Evolutionary conservation across 176 grass and related monocot species (phyloP).

Genomic region (Eragrostis curvula): DNA sequence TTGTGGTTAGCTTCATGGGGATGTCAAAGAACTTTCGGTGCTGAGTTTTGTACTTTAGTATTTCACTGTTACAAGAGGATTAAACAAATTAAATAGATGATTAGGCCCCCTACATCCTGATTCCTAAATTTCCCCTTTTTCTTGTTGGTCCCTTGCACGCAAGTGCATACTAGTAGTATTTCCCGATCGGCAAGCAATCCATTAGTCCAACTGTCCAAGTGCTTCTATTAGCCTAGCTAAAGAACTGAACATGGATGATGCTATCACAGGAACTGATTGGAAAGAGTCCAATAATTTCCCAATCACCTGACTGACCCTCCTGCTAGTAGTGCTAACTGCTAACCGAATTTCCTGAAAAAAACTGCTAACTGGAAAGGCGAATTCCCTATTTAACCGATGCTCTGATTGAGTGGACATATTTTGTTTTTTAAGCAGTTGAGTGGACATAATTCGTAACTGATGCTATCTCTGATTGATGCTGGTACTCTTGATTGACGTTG

Average conservation of each 20-base stretch:
- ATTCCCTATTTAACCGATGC: too few species aligned
- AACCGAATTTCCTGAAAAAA: too few species aligned
- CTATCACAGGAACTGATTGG: too few species aligned
- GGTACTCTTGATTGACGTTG: not conserved
- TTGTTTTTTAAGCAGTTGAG: too few species aligned
- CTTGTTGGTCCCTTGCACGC: conserved; percentile 43
- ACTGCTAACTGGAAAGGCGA: too few species aligned
- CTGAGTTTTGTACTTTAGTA: not conserved
- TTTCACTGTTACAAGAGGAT: not conserved
- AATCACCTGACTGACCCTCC: too few species aligned
- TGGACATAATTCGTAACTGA: not conserved
- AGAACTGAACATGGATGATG: too few species aligned
- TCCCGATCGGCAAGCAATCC: conserved; percentile 17
- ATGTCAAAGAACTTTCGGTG: not conserved
- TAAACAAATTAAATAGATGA: not conserved
- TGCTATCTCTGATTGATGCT: not conserved
- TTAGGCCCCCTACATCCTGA: not conserved
- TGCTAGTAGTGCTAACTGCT: too few species aligned
- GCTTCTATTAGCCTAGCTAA: too few species aligned
- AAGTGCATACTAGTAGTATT: not conserved
- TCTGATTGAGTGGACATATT: too few species aligned
- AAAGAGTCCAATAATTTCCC: too few species aligned
- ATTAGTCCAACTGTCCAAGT: not conserved
- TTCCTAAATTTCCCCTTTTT: not conserved
- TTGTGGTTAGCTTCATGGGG: not conserved